Base-by-base conservation (phyloP, 345 rosid genomes). In the Brassica incana region DNA sequence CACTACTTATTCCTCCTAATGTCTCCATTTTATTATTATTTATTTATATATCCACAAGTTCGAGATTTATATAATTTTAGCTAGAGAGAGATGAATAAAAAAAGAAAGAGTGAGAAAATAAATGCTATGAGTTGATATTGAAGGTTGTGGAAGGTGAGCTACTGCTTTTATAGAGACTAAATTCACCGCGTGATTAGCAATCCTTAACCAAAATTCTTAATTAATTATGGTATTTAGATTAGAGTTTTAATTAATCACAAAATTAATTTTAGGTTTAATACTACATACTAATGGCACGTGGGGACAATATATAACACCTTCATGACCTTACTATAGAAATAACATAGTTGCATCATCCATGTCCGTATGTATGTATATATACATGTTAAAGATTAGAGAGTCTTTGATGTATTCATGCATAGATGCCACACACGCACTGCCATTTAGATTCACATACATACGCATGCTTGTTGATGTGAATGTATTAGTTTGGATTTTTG, bases 131-230 rank as follows among this genome's bases (percentile, higher is more conserved):
- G 83, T 54, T 80, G 84, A 76, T 81, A 76, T 69, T 74, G 83
- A 80, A 50, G 50, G 72, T 72, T 69, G 79, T 69, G 75, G 75
- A 74, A 52, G 79, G 77, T 72, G 77, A 81, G 80, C 65, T 71
- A 23, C 35, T 81, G 69, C 83, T 81, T 81, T 81, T 81, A 81
- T 81, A 81, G 83, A 80, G 74, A 16, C 75, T 25, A 35, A 8
- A 23, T 80, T 80, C 71, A 74, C 78, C 71, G 75, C 60, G 75
- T 80, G 16, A 80, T 74, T 74, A 80, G 33, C n/a, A 80, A 61
- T 14, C 18, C 15, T 72, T 66, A 72, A 74, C 48, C 73, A 0
- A 8, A 40, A 1, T 6, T 45, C 30, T 61, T 78, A 78, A 78
- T 74, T 79, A 74, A 79, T 68, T 4, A 15, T 66, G 38, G 52